Conservation (phyloP, 257 asterid genomes). For the Forsythia suspensa region DNA sequence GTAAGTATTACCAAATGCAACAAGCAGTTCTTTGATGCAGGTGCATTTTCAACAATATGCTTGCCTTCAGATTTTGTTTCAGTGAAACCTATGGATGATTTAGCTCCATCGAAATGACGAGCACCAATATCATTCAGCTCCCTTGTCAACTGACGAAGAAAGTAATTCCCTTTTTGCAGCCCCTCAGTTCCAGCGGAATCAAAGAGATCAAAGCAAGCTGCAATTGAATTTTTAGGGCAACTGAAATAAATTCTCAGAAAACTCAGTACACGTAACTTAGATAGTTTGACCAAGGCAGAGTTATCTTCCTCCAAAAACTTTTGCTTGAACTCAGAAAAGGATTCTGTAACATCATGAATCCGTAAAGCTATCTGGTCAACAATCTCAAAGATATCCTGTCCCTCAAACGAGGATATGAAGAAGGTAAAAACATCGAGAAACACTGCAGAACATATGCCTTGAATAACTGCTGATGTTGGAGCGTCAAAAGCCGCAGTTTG, state of each 20-base stretch:
- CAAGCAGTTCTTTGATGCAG: slow-evolving; percentile 55
- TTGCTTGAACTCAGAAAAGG: slow-evolving; percentile 42
- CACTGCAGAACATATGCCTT: slow-evolving; percentile 63
- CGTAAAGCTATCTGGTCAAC: slow-evolving; percentile 57
- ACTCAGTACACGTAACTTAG: slow-evolving; percentile 64
- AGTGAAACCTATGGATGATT: slow-evolving; percentile 26
- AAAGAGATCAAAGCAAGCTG: slow-evolving; percentile 75
- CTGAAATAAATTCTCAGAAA: slow-evolving; percentile 63
- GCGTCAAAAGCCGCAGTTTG: slow-evolving; percentile 59
- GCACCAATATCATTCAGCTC: slow-evolving; percentile 48
- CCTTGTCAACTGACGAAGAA: slow-evolving; percentile 64
- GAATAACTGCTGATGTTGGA: slow-evolving; percentile 55
- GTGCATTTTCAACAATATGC: slow-evolving; percentile 31
- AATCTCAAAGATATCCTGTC: slow-evolving; percentile 65
- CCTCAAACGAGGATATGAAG: slow-evolving; percentile 67
- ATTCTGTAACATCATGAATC: slow-evolving; percentile 51
- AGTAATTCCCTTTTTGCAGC: slow-evolving; percentile 58
- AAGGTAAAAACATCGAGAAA: slow-evolving; percentile 61
- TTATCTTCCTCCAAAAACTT: slow-evolving; percentile 58
- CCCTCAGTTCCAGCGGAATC: slow-evolving; percentile 49
- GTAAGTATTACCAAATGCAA: slow-evolving; percentile 65
- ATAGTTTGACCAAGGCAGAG: slow-evolving; percentile 48
- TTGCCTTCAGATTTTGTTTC: slow-evolving; percentile 36
- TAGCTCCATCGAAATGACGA: slow-evolving; percentile 33
- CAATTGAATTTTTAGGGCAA: slow-evolving; percentile 62